Evolutionary conservation across 2,329 filamentous ascomycete species (phyloP).

Genomic region (Diaporthe vexans): DNA sequence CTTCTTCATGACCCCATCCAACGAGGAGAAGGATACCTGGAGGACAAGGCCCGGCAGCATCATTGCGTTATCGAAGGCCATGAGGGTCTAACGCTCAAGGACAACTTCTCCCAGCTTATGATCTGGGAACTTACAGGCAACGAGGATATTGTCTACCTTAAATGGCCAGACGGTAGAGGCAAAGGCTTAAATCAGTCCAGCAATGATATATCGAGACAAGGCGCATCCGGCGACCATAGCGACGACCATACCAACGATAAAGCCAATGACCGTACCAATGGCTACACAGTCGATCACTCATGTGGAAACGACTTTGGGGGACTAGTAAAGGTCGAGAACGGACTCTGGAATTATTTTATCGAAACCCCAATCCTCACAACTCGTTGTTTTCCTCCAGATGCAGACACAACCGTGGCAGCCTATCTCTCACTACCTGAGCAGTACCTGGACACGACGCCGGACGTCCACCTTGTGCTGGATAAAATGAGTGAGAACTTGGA

Average conservation of each 20-base stretch:
- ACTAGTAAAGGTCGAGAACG: neutral
- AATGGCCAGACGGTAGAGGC: neutral
- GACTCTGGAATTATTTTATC: constrained; percentile 3
- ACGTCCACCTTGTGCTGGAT: neutral
- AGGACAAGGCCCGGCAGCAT: neutral
- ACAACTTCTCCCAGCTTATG: constrained; percentile 9
- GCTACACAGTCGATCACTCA: neutral
- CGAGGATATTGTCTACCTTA: neutral
- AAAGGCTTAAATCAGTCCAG: neutral
- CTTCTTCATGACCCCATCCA: neutral
- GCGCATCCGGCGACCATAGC: neutral
- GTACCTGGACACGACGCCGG: neutral
- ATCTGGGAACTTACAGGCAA: constrained; percentile 5
- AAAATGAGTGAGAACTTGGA: neutral
- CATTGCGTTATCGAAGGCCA: constrained; percentile 2
- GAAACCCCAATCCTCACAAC: neutral
- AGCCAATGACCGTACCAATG: neutral
- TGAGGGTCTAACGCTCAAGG: neutral
- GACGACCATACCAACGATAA: neutral
- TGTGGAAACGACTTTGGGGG: neutral
- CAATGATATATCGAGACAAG: neutral
- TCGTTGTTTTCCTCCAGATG: neutral
- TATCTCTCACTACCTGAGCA: neutral
- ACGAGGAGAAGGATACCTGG: neutral
- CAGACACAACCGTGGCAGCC: constrained; percentile 1